Evolutionary conservation across 2,329 filamentous ascomycete genomes (phyloP).

Genomic region (Paracorniculantispora psalliotae): DNA sequence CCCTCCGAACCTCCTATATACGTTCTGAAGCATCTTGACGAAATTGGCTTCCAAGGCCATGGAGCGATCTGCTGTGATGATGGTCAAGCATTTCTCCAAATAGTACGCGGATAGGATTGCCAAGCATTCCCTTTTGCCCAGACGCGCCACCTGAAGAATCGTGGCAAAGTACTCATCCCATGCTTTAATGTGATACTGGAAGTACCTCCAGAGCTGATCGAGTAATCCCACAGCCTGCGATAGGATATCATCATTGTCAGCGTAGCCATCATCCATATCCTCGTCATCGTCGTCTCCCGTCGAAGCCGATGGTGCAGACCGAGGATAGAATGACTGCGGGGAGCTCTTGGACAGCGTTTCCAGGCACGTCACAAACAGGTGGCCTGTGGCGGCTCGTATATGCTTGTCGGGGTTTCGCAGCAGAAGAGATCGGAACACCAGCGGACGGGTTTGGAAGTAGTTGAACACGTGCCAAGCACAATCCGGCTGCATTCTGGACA

Average conservation of each 20-base stretch:
- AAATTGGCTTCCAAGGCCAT: conserved; percentile 52
- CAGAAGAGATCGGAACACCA: conserved; percentile 59
- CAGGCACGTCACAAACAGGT: conserved; percentile 49
- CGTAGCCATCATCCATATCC: conserved; percentile 7
- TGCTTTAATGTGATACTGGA: conserved; percentile 57
- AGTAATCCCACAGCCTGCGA: conserved; percentile 43
- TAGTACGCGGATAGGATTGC: conserved; percentile 58
- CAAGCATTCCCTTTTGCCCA: conserved; percentile 55
- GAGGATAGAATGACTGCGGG: conserved; percentile 42
- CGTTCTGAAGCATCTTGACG: conserved; percentile 45
- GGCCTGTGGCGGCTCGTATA: conserved; percentile 50
- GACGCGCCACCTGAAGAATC: conserved; percentile 58
- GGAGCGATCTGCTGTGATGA: conserved; percentile 54
- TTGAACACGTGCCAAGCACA: conserved; percentile 57
- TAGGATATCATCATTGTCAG: conserved; percentile 24
- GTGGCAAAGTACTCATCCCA: conserved; percentile 76
- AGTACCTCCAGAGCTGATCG: conserved; percentile 53
- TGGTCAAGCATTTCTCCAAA: conserved; percentile 52
- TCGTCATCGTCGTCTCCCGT: conserved; percentile 9
- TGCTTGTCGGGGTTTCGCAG: conserved; percentile 53
- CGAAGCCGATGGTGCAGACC: not conserved
- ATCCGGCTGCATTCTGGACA: conserved; percentile 44
- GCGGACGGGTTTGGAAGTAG: conserved; percentile 53
- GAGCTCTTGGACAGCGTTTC: conserved; percentile 43
- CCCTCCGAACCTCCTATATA: conserved; percentile 44